A percentile compares a stretch with the other conserved stretches of the same genome.
Evolutionary conservation across 345 rosid species (phyloP).

Genomic region (Luvunga scandens): DNA sequence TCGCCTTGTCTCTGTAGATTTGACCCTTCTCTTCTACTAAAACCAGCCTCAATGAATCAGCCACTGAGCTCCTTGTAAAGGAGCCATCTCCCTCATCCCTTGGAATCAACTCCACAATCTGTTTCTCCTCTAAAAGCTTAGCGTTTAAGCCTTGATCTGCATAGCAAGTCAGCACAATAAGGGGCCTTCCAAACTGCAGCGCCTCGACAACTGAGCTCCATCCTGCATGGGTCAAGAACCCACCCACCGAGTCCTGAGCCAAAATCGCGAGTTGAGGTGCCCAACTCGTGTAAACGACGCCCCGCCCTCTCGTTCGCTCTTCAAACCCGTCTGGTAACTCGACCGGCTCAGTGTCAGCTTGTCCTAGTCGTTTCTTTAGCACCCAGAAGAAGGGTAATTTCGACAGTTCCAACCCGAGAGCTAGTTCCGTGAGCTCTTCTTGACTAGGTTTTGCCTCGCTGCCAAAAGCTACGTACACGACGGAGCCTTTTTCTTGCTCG

Average conservation of each 20-base stretch:
- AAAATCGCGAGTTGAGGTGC: constrained; percentile 39
- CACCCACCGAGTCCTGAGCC: constrained; percentile 37
- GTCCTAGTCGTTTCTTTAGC: constrained; percentile 21
- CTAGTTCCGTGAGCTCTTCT: constrained; percentile 28
- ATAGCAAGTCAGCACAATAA: constrained; percentile 18
- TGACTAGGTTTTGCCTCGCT: constrained; percentile 38
- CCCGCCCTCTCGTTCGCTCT: constrained; percentile 27
- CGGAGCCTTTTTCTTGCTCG: background rate
- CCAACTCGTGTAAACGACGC: constrained; percentile 39
- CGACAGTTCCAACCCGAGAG: constrained; percentile 39
- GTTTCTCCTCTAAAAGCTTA: constrained; percentile 18
- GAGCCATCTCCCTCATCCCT: constrained; percentile 24
- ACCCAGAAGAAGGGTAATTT: constrained; percentile 45
- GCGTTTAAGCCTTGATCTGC: constrained; percentile 32
- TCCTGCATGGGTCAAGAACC: constrained; percentile 33
- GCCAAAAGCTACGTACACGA: constrained; percentile 41
- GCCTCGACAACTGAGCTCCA: constrained; percentile 35
- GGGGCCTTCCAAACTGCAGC: constrained; percentile 10
- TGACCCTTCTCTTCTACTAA: constrained; percentile 24
- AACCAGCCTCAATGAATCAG: constrained; percentile 22
- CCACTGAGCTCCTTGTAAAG: constrained; percentile 15
- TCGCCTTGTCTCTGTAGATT: constrained; percentile 16
- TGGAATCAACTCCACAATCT: constrained; percentile 11
- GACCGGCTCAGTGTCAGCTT: constrained; percentile 16
- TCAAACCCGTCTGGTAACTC: constrained; percentile 37